Evolutionary conservation across 495 filamentous ascomycete species (phyloP).

Genomic region (Elaphomyces granulatus): DNA sequence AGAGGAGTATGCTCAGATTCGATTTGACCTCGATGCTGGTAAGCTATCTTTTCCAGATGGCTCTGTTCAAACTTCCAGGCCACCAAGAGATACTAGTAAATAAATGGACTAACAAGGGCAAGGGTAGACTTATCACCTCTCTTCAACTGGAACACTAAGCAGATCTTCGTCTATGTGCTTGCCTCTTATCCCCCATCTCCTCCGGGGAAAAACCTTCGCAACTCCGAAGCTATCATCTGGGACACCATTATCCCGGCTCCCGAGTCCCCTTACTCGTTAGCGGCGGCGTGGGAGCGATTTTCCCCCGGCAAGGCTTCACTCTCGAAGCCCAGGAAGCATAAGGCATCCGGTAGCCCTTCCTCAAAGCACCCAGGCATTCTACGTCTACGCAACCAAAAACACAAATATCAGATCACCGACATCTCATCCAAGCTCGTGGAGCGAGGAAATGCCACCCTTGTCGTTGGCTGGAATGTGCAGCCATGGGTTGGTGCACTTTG

Average conservation of each 20-base stretch:
- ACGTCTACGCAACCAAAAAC: slow-evolving; percentile 59
- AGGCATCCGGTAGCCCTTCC: slow-evolving; percentile 9
- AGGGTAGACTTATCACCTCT: slow-evolving; percentile 66
- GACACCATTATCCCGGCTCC: slow-evolving; percentile 74
- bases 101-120: neutral
- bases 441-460: slow-evolving; percentile 55
- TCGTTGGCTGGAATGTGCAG: slow-evolving; percentile 89
- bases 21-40: slow-evolving; percentile 77
- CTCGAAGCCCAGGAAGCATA: slow-evolving; percentile 7
- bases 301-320: slow-evolving; percentile 7
- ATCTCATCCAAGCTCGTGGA: slow-evolving; percentile 59
- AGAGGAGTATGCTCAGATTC: slow-evolving; percentile 88
- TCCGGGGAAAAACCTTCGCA: slow-evolving; percentile 19
- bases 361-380: slow-evolving; percentile 41
- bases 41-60: slow-evolving; percentile 4
- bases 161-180: slow-evolving; percentile 89
- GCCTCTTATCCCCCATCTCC: slow-evolving; percentile 57
- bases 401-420: slow-evolving; percentile 92
- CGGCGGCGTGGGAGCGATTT: slow-evolving; percentile 22
- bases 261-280: slow-evolving; percentile 39
- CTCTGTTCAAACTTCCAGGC: neutral
- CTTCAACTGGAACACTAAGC: slow-evolving; percentile 99
- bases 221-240: slow-evolving; percentile 78
- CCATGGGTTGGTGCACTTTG: slow-evolving; percentile 84
- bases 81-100: neutral